Evolutionary conservation across 2,329 filamentous ascomycete genomes (phyloP).

Genomic region (Aureobasidium mangrovei): DNA sequence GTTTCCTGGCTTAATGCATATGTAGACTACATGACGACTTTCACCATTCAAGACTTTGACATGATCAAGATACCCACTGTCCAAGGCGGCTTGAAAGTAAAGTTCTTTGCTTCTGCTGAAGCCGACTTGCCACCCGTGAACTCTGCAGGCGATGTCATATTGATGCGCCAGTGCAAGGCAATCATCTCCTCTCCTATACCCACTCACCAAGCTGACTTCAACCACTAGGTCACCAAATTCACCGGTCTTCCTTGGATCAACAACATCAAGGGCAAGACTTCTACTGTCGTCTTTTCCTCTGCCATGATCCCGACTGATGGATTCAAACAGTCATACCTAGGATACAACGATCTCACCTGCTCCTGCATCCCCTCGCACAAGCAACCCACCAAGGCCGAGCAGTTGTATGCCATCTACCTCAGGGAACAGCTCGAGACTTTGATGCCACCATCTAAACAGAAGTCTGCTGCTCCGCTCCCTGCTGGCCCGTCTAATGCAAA

Average conservation of each 20-base stretch:
- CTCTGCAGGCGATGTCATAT: constrained; percentile 52
- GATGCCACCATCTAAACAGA: not conserved
- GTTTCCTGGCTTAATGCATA: not conserved
- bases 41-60: constrained; percentile 31
- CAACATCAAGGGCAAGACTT: constrained; percentile 18
- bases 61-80: constrained; percentile 15
- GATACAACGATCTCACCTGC: constrained; percentile 18
- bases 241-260: not conserved
- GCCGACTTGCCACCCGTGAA: constrained; percentile 31
- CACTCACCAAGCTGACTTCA: too few species aligned
- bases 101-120: constrained; percentile 49
- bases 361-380: constrained; percentile 17
- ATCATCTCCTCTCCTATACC: too few species aligned
- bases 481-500: not conserved
- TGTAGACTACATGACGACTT: constrained; percentile 24
- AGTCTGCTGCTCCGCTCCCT: not conserved
- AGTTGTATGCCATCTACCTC: constrained; percentile 26
- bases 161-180: constrained; percentile 41
- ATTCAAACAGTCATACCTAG: constrained; percentile 23
- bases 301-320: constrained; percentile 21
- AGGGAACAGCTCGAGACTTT: not conserved
- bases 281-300: constrained; percentile 21
- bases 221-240: too few species aligned
- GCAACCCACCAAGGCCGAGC: constrained; percentile 20
- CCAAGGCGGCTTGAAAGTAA: constrained; percentile 41